Evolutionary conservation across 2,329 filamentous ascomycete genomes (phyloP).

Genomic region (Talaromyces albobiverticillius): DNA sequence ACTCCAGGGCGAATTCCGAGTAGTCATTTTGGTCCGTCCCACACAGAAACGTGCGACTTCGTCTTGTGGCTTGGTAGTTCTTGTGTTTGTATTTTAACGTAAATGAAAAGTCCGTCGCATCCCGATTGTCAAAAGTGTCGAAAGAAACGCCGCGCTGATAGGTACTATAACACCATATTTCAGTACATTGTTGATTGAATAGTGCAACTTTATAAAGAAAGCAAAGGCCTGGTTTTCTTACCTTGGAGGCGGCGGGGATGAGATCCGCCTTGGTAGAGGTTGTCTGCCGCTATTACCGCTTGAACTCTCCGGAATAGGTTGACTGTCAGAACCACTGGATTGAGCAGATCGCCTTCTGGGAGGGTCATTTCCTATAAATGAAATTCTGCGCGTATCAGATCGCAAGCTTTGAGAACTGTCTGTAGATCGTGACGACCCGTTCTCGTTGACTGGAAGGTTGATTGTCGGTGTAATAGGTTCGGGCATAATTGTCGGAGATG

Average conservation of each 20-base stretch:
- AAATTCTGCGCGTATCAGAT: constrained; percentile 16
- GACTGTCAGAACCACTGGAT: constrained; percentile 31
- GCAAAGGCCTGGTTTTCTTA: constrained; percentile 21
- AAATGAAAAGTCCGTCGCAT: constrained; percentile 69
- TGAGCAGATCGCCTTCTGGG: constrained; percentile 36
- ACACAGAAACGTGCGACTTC: constrained; percentile 84
- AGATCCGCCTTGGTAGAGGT: constrained; percentile 26
- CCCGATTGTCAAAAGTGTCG: constrained; percentile 67
- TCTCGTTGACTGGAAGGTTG: constrained; percentile 10
- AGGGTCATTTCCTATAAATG: constrained; percentile 23
- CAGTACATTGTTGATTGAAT: background rate
- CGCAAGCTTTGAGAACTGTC: constrained; percentile 14
- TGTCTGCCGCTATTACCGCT: constrained; percentile 22
- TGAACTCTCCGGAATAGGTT: constrained; percentile 25
- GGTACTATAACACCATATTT: constrained; percentile 41
- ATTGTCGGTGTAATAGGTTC: constrained; percentile 8
- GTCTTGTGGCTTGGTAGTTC: constrained; percentile 75
- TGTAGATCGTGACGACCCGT: constrained; percentile 3
- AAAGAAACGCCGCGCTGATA: constrained; percentile 70
- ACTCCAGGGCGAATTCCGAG: constrained; percentile 87
- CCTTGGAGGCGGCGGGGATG: constrained; percentile 42
- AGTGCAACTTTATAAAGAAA: background rate
- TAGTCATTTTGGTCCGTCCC: constrained; percentile 89
- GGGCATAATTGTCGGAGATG: constrained; percentile 5
- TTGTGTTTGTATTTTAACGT: constrained; percentile 83